phyloP scores from a whole-genome alignment of 2,329 filamentous ascomycete genomes.

The Whalleya microplaca region DNA sequence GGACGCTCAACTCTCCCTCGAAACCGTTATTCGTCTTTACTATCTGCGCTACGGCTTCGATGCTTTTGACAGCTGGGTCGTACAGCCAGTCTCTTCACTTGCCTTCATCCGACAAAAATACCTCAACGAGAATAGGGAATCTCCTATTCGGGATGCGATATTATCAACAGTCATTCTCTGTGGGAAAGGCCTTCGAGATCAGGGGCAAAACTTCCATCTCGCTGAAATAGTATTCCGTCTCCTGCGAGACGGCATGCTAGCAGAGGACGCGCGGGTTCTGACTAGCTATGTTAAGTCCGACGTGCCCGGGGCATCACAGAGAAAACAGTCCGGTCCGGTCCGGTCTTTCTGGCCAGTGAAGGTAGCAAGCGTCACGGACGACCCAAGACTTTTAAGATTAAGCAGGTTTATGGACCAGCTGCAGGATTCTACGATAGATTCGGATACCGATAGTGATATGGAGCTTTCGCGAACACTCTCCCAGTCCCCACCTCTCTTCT shows the following conservation, averaged over 20 bases:
- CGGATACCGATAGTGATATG: not conserved
- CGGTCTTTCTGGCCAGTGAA: not conserved
- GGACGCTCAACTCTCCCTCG: constrained; percentile 32
- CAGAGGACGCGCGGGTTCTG: not conserved
- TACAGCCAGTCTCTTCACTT: constrained; percentile 38
- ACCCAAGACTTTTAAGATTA: not conserved
- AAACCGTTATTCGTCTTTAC: constrained; percentile 40
- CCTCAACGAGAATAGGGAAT: constrained; percentile 23
- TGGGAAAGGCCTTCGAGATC: constrained; percentile 38
- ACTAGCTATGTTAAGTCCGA: not conserved
- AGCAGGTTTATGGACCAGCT: not conserved
- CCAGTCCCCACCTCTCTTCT: too few relatives aligned
- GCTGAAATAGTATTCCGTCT: constrained; percentile 39
- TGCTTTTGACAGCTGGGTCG: constrained; percentile 32
- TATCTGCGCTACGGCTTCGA: constrained; percentile 43
- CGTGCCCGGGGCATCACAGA: not conserved
- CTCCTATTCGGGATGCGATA: constrained; percentile 28
- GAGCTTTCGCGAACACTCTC: too few relatives aligned
- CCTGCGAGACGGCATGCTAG: constrained; percentile 38
- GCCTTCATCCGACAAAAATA: constrained; percentile 34
- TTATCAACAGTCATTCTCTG: constrained; percentile 40
- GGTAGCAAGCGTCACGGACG: not conserved
- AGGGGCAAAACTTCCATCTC: constrained; percentile 41
- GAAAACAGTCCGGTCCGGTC: not conserved
- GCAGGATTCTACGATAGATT: not conserved